phyloP scores from a whole-genome alignment of 73 alveolate genomes.

The Paramecium bursaria region DNA sequence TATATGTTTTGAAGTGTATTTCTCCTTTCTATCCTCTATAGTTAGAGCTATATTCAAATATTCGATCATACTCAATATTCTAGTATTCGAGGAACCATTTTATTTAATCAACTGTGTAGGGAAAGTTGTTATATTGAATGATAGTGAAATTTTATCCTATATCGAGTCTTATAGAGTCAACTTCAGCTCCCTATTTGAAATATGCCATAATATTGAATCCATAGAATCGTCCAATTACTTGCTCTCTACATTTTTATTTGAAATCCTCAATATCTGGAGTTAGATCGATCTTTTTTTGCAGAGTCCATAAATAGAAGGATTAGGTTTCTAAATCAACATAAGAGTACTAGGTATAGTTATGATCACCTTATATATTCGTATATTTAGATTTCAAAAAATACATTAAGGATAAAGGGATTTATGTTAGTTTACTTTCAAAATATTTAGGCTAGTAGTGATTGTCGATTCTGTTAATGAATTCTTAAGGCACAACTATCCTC shows the following conservation, averaged over 20 bases:
- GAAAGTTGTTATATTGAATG: not conserved
- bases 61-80: not conserved
- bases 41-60: not conserved
- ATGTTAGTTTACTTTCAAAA: not conserved
- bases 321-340: not conserved
- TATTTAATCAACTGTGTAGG: not conserved
- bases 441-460: not conserved
- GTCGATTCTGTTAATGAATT: not conserved
- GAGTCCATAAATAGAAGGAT: constrained; percentile 8
- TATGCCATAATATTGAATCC: constrained; percentile 28
- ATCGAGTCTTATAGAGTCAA: not conserved
- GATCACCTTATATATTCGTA: not conserved
- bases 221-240: not conserved
- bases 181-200: constrained; percentile 22
- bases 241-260: not conserved
- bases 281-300: not conserved
- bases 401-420: not conserved
- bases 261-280: not conserved
- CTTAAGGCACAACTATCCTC: not conserved
- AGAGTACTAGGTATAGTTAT: not conserved
- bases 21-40: constrained; percentile 11
- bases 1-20: not conserved
- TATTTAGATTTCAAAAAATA: too few relatives aligned
- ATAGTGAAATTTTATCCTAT: not conserved
- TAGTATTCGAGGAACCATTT: not conserved